Evolutionary conservation across 768 basidiomycete genomes (phyloP), one percentile per base, ranked within the genome.

Genomic region (Calocybe cyanea): DNA sequence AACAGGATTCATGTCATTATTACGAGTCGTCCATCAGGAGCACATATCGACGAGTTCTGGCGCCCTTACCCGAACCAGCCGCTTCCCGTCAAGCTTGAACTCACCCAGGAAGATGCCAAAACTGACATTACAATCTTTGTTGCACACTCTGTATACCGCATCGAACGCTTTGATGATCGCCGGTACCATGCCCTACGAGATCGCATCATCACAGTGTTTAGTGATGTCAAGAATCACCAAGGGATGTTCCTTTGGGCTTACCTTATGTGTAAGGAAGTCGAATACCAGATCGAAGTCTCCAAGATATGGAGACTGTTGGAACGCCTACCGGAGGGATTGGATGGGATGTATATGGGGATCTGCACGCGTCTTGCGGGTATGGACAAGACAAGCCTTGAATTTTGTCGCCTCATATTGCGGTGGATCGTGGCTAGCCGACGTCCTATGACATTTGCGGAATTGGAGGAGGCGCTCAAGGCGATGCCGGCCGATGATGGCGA

Each of bases 151-250:
- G 38, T 45, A 10, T 24, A 11, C 8, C 20, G 28, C 21, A 38
- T 45, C 4, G 44, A 45, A 25, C 44, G 44, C 14, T 36, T 45
- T 45, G 35, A 36, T 7, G 44, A 36, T 7, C 35, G 14, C 19
- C 14, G 37, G 28, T 36, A 45, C 30, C 10, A 15, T 9, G 21
- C 21, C 3, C 30, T 45, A n/a, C 44, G 44, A 7, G 30, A 31
- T 4, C 25, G 23, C 6, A 19, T 45, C 19, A 45, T 38, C 15
- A 30, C 35, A 14, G 37, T 30, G 21, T 15, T 45, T 4, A 36
- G 44, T 24, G 37, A 38, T 28, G 37, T 45, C 2, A 36, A 45
- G 44, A 45, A 45, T 21, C 44, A 45, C 37, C 43, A 44, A 15
- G 41, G 41, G 4, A 41, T 41, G 41, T 41, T 41, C 13, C 41